Base-by-base conservation (phyloP, 148 eudicot species). In the Cornus florida region DNA sequence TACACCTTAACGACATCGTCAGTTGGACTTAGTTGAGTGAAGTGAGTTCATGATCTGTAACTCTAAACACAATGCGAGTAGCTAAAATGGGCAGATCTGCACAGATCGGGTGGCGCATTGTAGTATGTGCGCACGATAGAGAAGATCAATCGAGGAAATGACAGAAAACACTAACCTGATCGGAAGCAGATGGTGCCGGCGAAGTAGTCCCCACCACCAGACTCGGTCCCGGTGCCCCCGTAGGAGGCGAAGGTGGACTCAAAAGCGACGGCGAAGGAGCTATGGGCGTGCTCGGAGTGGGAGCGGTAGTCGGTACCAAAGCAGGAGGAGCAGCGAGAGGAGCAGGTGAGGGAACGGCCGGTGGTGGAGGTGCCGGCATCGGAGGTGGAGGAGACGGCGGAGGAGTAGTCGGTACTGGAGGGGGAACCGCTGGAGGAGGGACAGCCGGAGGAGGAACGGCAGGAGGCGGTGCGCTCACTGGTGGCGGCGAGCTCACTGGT, bases 181-280 rank as follows among this genome's bases (percentile, higher is more conserved):
- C 96, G 64, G 81, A 84, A 1, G 69, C 22, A 39, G 92, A 28
- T 1, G 94, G 90, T 31, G 81, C 69, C 28, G 97, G 98, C 32
- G 92, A 76, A 0, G 33, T 43, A 43, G 28, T 28, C 28, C 28
- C 28, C 28, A 28, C 28, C 28, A 28, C 28, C 28, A 28, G 28
- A 23, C 81, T 81, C 31, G 92, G 92, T 5, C 86, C 91, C 11
- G 93, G 90, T 2, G 91, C 85, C 50, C 79, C 93, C 2, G 80
- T 71, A 0, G 94, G 89, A 14, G 97, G 91, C 0, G 93, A 93
- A 0, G 98, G 92, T 7, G 97, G 93, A 4, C 93, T 75, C 11
- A 81, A 13, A 73, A 79, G 0, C 28, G 75, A 85, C 38, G 90
- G 88, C 0, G 90, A 67, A 3, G 92, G 90, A 23, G 92, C 87